A percentile compares a stretch with the other conserved stretches of the same genome.
phyloP scores from a whole-genome alignment of 1,139 yeast genomes.

The Scheffersomyces cryptocercus region DNA sequence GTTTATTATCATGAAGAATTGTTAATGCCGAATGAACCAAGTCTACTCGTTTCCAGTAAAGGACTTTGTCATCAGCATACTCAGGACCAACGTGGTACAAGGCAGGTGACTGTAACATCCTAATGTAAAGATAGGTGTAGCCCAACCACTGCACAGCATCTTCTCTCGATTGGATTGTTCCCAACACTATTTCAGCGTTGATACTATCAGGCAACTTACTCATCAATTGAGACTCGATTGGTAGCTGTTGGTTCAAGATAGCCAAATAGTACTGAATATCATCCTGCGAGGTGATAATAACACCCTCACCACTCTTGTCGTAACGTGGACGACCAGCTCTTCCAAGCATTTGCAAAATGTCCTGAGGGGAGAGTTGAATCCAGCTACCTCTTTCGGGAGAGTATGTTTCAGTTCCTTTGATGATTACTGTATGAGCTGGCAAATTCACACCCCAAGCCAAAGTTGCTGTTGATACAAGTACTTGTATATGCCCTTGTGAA shows the following conservation, averaged over 20 bases:
- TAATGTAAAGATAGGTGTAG: constrained; percentile 73
- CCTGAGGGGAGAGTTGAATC: constrained; percentile 91
- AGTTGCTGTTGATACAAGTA: constrained; percentile 91
- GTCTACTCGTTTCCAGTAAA: constrained; percentile 60
- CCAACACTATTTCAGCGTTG: constrained; percentile 86
- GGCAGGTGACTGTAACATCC: constrained; percentile 76
- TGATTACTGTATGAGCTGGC: constrained; percentile 95
- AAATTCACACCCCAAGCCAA: constrained; percentile 98
- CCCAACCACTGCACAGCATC: constrained; percentile 83
- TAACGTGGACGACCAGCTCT: constrained; percentile 97
- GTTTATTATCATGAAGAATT: constrained; percentile 52
- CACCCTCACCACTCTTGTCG: constrained; percentile 91
- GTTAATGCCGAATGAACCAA: constrained; percentile 76
- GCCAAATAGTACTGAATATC: constrained; percentile 90
- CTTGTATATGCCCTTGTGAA: constrained; percentile 81
- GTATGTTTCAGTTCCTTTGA: constrained; percentile 93
- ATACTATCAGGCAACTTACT: constrained; percentile 68
- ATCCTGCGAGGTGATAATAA: constrained; percentile 83
- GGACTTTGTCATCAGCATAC: constrained; percentile 51
- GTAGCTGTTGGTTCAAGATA: constrained; percentile 82
- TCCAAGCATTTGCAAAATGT: constrained; percentile 92
- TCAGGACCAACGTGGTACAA: constrained; percentile 76
- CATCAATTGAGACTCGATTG: constrained; percentile 88
- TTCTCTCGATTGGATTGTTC: constrained; percentile 57
- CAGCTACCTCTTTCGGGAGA: constrained; percentile 88